Evolutionary conservation across 2,329 filamentous ascomycete genomes (phyloP), one percentile per base, ranked within the genome.

Genomic region (Amesomyces nigricolor): DNA sequence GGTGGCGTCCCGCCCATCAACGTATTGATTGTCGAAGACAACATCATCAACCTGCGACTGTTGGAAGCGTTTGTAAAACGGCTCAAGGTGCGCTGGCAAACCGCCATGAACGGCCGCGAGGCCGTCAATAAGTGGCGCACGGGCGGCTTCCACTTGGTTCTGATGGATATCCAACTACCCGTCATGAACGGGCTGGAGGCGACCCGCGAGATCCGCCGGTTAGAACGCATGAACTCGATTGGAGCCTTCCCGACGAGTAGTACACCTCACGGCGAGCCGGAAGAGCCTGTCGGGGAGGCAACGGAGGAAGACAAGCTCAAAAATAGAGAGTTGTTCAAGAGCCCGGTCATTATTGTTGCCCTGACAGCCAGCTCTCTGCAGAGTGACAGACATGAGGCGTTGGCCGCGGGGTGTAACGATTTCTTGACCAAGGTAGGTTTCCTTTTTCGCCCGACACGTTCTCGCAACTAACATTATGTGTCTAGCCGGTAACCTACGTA

Each of bases 121-220:
- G 94, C 94, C 2, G 91, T 97, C 29, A 86, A 82, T 58, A 96
- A 96, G 72, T 99, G 94, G 92, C 85, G 89, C 53, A 80, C 81
- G 4, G 94, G 94, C 37, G 94, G 94, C 0, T 97, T 96, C 67
- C 94, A 99, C 73, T 74, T 99, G 61, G 94, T 99, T 14, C 76
- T 99, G 53, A 99, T 99, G 94, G 94, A 99, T 69, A 97, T 99
- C 62, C 94, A 97, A 69, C 78, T 99, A 55, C 94, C 94, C 4
- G 86, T 96, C 65, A 96, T 99, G 91, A 95, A 87, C 63, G 94
- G 94, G 0, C 75, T 99, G 30, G 90, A 96, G 59, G 94, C 94
- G 14, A 97, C 94, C 0, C 89, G 92, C 62, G 94, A 97, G 73
- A 99, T 99, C 53, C 80, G 94, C 51, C 78, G 94, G 51, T 74